Conservation (phyloP, 331 rosid genomes). For the Acacia concinna region DNA sequence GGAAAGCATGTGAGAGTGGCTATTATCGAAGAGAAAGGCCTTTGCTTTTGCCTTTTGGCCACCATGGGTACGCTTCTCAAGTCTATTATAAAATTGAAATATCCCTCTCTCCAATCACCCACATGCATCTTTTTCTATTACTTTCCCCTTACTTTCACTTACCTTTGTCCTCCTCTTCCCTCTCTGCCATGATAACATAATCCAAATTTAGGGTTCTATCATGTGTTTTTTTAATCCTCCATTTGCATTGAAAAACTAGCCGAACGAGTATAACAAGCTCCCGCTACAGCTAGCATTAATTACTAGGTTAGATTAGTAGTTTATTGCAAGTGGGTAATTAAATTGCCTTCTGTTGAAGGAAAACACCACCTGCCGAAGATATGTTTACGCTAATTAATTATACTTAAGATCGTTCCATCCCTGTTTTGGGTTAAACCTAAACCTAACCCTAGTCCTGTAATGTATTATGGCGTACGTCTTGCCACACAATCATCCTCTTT, state of each 20-base stretch:
- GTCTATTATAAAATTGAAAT: constrained; percentile 31
- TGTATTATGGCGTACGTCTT: background rate
- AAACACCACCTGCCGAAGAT: constrained; percentile 27
- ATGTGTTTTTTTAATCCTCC: constrained; percentile 25
- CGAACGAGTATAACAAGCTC: constrained; percentile 22
- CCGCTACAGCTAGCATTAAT: background rate
- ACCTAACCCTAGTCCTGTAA: constrained; percentile 13
- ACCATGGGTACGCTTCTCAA: constrained; percentile 50
- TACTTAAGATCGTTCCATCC: constrained; percentile 28
- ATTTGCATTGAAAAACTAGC: constrained; percentile 36
- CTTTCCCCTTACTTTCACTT: constrained; percentile 34
- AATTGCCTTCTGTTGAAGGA: constrained; percentile 44
- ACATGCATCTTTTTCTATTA: constrained; percentile 37
- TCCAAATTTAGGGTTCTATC: constrained; percentile 20
- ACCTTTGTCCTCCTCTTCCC: constrained; percentile 26
- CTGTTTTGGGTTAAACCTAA: constrained; percentile 24
- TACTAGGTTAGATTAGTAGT: background rate
- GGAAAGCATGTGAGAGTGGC: constrained; percentile 47
- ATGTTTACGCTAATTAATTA: constrained; percentile 7
- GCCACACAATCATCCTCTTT: constrained; percentile 22
- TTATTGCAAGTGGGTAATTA: constrained; percentile 29
- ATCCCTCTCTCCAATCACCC: constrained; percentile 29
- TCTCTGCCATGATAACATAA: constrained; percentile 11
- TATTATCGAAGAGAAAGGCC: constrained; percentile 46
- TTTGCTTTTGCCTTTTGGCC: constrained; percentile 44